Base-by-base conservation (phyloP, 1,284 basidiomycete genomes). In the Phenoliferia sp. region DNA sequence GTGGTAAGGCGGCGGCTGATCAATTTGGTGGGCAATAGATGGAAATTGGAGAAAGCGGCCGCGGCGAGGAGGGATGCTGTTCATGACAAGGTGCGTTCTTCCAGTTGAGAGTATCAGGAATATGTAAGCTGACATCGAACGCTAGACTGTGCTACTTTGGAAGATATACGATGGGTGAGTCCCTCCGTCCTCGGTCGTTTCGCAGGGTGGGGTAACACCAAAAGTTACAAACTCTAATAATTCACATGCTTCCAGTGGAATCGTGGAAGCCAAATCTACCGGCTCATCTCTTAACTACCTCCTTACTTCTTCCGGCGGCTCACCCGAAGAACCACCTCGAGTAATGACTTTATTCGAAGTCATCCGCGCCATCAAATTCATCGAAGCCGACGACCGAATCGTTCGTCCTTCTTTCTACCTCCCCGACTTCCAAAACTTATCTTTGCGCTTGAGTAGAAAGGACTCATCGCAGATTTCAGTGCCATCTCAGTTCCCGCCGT, bases 391-490 rank as follows among this genome's bases (percentile, higher is more conserved):
- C 58, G 57, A 56, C 36, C 59, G 26, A 33, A 35, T 34, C 54
- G 19, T 12, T 28, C 15, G 32, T 9, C 35, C n/a, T 22, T 2
- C 32, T n/a, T 28, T 34, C 17, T 31, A 15, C 22, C 33, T 36
- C 19, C 35, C 15, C 12, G 7, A 48, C 26, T 44, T 22, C n/a
- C 5, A 7, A 17, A n/a, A 16, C 48, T 61, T n/a, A 59, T 4
- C 36, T 19, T 6, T 5, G 19, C 32, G 9, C 3, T 1, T 17
- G 35, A 22, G 5, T 2, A 77, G 76, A 76, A 76, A 62, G 80
- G 80, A 39, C 75, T 81, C 67, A 75, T 81, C 62, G 80, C 80
- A 61, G 80, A 81, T 70, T 80, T 81, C 61, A 78, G 77, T 28
- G 73, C 75, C 5, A 71, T 78, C 10, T 76, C 79, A 52, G 72